Base-by-base conservation (phyloP, 495 filamentous ascomycete species). In the Xeromyces bisporus region DNA sequence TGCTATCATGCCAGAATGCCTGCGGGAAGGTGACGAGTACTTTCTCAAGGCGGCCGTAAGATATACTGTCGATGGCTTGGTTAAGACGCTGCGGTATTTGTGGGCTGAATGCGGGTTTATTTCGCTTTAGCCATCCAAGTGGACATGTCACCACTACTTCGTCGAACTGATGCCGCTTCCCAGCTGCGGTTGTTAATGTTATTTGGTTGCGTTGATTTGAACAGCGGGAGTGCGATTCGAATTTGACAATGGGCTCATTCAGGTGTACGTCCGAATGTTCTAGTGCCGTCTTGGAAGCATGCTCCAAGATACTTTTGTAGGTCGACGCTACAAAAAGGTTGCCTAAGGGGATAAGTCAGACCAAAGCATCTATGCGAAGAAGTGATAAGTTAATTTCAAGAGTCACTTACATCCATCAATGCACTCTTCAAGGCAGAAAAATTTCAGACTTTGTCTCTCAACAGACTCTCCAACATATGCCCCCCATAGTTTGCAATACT, bases 391-490 rank as follows among this genome's bases (percentile, higher is more conserved):
- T n/a, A n/a, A n/a, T n/a, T n/a, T n/a, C n/a, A 18, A 32, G 24
- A 26, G 29, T n/a, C 23, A 63, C 72, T 48, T 50, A 80, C 81
- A 76, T 28, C 85, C 86, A 44, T 91, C 86, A 43, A 93, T 75
- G 36, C 78, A 85, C 55, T 94, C 84, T 52, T 97, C 89, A n/a
- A 97, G 47, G 66, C 77, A 87, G 43, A 94, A 91, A 55, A 83
- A 93, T 47, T 77, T 89, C 33, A 97, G 46, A 51, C 84, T 92
- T 44, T 97, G 89, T 26, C 50, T 68, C 33, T 67, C 60, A 26
- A 93, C 64, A 11, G 71, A 64, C 27, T 78, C 81, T 7, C 89
- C 89, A 13, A 93, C 76, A 51, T 89, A 92, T 2, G 74, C 69
- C 2, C 87, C 87, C 89, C 89, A 97, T 31, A 81, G 62, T 32